Percentiles rank a stretch among this genome's conserved stretches.
These are phyloP conservation scores for Sphagnum tenellum DNA, from an alignment of 225 moss, liverwort and hornwort species.

Conservation along the genomic window DNA sequence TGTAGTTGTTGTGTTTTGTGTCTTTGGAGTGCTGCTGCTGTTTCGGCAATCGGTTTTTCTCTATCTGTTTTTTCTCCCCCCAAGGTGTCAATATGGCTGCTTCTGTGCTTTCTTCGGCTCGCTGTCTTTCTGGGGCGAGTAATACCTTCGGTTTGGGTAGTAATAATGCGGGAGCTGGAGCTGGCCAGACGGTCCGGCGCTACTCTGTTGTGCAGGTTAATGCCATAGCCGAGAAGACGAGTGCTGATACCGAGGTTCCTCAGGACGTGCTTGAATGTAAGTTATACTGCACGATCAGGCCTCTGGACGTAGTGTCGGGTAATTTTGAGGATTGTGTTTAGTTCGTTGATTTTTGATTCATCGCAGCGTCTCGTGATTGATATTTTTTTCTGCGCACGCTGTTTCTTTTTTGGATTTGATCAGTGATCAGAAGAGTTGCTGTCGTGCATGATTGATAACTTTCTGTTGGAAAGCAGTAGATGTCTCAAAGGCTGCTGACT, in stretches of 20 bases:
- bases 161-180: no score
- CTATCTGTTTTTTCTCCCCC: not conserved
- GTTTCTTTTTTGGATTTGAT: no score
- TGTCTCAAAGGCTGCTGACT: no score
- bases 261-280: constrained; percentile 39
- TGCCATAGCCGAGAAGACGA: constrained; percentile 20
- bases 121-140: constrained; percentile 8
- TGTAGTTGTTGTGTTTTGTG: not conserved
- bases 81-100: constrained; percentile 16
- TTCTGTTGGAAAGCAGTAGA: no score
- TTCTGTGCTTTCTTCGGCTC: constrained; percentile 27
- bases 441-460: no score
- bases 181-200: constrained; percentile 12
- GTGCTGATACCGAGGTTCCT: constrained; percentile 23
- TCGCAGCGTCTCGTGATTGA: no score
- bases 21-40: no score
- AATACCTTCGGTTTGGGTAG: not conserved
- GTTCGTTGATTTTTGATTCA: no score
- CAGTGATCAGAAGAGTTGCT: no score
- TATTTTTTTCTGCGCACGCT: no score
- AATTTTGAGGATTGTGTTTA: no score
- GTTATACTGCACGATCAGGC: not conserved
- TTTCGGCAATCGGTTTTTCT: no score
- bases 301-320: not conserved
- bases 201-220: constrained; percentile 14